Evolutionary conservation across 2,329 filamentous ascomycete genomes (phyloP).

Genomic region (Grosmannia penicillata): DNA sequence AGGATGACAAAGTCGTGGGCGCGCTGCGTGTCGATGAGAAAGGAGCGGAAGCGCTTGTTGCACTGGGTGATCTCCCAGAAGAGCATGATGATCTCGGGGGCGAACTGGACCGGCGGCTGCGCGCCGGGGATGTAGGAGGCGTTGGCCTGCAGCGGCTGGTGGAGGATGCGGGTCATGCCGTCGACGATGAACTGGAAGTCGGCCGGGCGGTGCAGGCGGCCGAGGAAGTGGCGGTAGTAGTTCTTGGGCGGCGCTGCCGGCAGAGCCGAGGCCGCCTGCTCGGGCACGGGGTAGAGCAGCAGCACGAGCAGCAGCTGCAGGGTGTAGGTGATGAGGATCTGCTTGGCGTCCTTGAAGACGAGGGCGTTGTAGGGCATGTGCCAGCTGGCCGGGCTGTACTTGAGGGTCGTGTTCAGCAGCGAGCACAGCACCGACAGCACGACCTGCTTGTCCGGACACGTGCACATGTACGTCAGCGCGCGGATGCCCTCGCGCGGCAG

Average conservation of each 20-base stretch:
- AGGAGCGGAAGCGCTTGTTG: conserved; percentile 92
- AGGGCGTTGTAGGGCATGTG: conserved; percentile 86
- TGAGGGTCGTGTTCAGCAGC: conserved; percentile 82
- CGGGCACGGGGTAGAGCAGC: conserved; percentile 76
- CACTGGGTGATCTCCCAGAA: conserved; percentile 97
- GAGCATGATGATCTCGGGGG: conserved; percentile 89
- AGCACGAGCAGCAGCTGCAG: conserved; percentile 79
- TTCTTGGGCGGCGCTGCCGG: conserved; percentile 37
- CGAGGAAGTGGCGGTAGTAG: conserved; percentile 83
- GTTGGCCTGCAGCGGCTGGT: conserved; percentile 82
- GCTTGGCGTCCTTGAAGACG: conserved; percentile 80
- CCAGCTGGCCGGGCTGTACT: conserved; percentile 93
- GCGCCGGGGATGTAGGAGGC: conserved; percentile 77
- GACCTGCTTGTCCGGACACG: conserved; percentile 77
- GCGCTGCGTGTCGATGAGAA: conserved; percentile 89
- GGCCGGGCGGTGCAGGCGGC: conserved; percentile 78
- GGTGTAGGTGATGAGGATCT: conserved; percentile 81
- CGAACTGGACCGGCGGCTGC: conserved; percentile 68
- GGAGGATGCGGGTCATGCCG: conserved; percentile 82
- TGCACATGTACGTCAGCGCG: conserved; percentile 77
- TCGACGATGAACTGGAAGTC: conserved; percentile 97
- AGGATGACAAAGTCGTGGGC: conserved; percentile 87
- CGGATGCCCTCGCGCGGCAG: conserved; percentile 73
- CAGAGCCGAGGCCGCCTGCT: conserved; percentile 35
- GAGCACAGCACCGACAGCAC: conserved; percentile 87